Evolutionary conservation across 2,329 filamentous ascomycete genomes (phyloP), one percentile per base, ranked within the genome.

Genomic region (Rosellinia necatrix): DNA sequence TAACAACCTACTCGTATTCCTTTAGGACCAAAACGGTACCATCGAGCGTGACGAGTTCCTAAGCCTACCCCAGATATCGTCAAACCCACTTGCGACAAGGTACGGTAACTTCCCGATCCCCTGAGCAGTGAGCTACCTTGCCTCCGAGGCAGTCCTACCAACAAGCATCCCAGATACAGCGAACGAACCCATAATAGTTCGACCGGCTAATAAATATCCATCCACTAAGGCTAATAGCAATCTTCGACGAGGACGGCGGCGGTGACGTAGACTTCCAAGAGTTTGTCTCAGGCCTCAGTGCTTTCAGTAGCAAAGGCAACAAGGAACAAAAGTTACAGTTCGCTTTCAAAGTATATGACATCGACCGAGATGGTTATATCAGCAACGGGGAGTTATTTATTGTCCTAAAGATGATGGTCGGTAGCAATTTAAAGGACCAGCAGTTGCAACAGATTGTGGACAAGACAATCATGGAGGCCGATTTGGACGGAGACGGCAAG

Each of bases 401-500:
- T 70, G 94, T 99, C 70, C 83, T 99, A 70, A 99, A 99, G 89
- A 99, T 99, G 94, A 99, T 99, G 94, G 94, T 99, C 48, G 94
- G 94, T 58, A 97, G 90, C 79, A 99, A 99, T 76, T 79, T 99
- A 70, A 99, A 99, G 82, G 94, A 99, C 75, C 91, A 97, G 77
- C 94, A 99, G 78, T 78, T 99, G 73, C 94, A 99, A 79, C 94
- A 93, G 85, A 99, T 99, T 73, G 94, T 99, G 66, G 94, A 99
- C 80, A 99, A 99, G 86, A 99, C 94, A 58, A 97, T 99, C 74
- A 97, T 97, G 94, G 94, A 99, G 79, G 94, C 94, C 44, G 94
- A 99, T 75, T 82, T 92, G 66, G 94, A 99, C 76, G 87, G 87
- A 59, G 94, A 99, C 74, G 94, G 94, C 70, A 96, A 96, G 82